phyloP scores from a whole-genome alignment of 805 yeast genomes.

The Candida coquimbonensis region DNA sequence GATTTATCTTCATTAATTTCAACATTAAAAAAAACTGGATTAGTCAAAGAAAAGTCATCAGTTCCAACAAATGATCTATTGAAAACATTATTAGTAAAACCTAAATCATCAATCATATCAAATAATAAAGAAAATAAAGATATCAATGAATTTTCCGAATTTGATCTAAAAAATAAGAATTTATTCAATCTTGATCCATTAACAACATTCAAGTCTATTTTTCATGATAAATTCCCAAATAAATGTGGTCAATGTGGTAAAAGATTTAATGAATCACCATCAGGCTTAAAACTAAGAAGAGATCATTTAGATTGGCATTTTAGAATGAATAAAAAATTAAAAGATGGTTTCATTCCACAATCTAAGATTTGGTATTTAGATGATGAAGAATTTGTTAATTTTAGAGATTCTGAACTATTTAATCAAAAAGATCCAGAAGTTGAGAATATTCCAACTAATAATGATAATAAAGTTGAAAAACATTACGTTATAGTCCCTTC shows the following conservation, averaged over 20 bases:
- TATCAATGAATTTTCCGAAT: conserved; percentile 11
- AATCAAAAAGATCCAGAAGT: conserved; percentile 9
- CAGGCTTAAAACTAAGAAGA: conserved; percentile 46
- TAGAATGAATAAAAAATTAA: conserved; percentile 75
- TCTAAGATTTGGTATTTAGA: conserved; percentile 79
- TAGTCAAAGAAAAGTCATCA: conserved; percentile 10
- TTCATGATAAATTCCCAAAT: conserved; percentile 40
- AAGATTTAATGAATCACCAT: conserved; percentile 58
- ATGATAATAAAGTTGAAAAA: conserved; percentile 18
- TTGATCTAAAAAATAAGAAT: conserved; percentile 24
- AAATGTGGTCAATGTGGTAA: conserved; percentile 90
- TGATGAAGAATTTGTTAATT: conserved; percentile 63
- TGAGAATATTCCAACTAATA: conserved; percentile 6
- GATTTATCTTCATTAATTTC: conserved; percentile 15
- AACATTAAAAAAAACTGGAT: conserved; percentile 15
- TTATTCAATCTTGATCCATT: conserved; percentile 37
- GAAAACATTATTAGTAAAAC: conserved; percentile 5
- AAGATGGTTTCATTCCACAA: conserved; percentile 48
- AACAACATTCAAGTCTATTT: conserved; percentile 20
- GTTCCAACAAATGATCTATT: conserved; percentile 7
- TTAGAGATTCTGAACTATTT: conserved; percentile 56
- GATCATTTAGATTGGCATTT: conserved; percentile 95
- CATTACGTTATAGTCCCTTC: conserved; percentile 62
- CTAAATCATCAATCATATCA: neutral
- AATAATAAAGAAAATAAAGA: neutral